Base-by-base conservation (phyloP, 2,329 filamentous ascomycete genomes). In the Salinomyces thailandicus region DNA sequence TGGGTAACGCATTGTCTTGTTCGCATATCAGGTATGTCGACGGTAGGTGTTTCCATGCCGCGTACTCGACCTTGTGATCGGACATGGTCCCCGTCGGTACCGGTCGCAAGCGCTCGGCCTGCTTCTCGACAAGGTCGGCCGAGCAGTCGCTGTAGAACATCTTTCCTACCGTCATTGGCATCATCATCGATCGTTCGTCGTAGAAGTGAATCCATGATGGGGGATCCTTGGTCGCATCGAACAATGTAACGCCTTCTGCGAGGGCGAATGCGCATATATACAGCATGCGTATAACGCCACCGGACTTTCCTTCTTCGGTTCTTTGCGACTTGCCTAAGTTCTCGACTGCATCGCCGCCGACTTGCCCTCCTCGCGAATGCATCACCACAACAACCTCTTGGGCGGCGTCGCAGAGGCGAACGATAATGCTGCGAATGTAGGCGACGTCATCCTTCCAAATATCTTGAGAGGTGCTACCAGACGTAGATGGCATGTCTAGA, bases 21-120 rank as follows among this genome's bases (percentile, higher is more conserved):
- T 57, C 52, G 41, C 62, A 66, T n/a, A 62, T 34, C 8, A 67
- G 43, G 42, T 63, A 66, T 9, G 61, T 62, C 18, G 48, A 55
- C 2, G 61, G 57, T 16, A 67, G 55, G 29, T 59, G 44, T 36
- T 53, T 60, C 52, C 57, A 67, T 1, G 58, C 60, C 12, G 55
- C 56, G 22, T 59, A 57, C 34, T 35, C 44, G 15, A 33, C 34
- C 36, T 41, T 42, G 22, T 19, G 20, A 11, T 36, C 15, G 6
- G 55, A 49, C 18, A 29, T 53, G 50, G 13, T 62, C 32, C 13
- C 38, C 35, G 13, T 28, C 31, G 31, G 32, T 31, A 32, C 31
- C 33, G 5, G 39, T 38, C 14, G 13, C 16, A 33, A 13, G 5
- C 35, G 30, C 13, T 41, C 22, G 12, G 31, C 24, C 27, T 32